Percentiles rank a stretch among this genome's conserved stretches.
Conservation (phyloP, 176 grass and related monocot genomes). For the Neostapfia colusana region DNA sequence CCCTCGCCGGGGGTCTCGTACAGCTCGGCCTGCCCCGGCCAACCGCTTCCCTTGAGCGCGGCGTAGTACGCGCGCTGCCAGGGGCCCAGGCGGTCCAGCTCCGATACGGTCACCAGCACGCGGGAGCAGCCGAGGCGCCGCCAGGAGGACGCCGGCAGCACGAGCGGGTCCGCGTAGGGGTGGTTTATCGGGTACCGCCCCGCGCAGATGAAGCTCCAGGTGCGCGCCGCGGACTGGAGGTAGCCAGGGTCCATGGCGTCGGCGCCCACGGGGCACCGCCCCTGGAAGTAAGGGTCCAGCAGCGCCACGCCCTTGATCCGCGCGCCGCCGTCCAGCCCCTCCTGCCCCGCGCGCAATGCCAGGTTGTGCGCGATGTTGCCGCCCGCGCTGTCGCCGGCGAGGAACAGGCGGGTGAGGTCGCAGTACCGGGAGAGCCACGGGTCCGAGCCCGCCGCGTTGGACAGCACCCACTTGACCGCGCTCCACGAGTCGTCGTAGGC, state of each 20-base stretch:
- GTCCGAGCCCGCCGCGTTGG: constrained; percentile 36
- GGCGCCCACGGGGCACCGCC: constrained; percentile 42
- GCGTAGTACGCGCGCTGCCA: constrained; percentile 58
- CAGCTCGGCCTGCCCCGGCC: constrained; percentile 41
- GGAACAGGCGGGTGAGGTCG: constrained; percentile 54
- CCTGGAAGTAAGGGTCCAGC: constrained; percentile 83
- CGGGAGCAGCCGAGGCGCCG: constrained; percentile 43
- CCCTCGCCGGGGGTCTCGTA: constrained; percentile 54
- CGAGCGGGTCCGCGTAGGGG: constrained; percentile 68
- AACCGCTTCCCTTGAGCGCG: constrained; percentile 38
- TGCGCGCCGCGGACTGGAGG: constrained; percentile 51
- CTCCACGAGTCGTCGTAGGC: constrained; percentile 82
- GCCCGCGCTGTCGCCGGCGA: constrained; percentile 79
- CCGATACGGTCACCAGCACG: constrained; percentile 61
- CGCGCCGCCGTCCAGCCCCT: constrained; percentile 42
- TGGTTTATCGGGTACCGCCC: constrained; percentile 60
- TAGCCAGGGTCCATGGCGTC: constrained; percentile 47
- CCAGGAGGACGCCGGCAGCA: constrained; percentile 38
- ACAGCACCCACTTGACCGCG: constrained; percentile 67
- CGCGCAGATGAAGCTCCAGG: constrained; percentile 69
- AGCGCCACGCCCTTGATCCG: constrained; percentile 57
- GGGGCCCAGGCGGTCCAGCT: constrained; percentile 47
- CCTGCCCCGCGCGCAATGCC: constrained; percentile 47
- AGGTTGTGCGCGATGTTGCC: constrained; percentile 93
- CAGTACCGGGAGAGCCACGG: constrained; percentile 68